Evolutionary conservation across 768 basidiomycete species (phyloP), one percentile per base, ranked within the genome.

Genomic region (Sistotremastrum suecicum): DNA sequence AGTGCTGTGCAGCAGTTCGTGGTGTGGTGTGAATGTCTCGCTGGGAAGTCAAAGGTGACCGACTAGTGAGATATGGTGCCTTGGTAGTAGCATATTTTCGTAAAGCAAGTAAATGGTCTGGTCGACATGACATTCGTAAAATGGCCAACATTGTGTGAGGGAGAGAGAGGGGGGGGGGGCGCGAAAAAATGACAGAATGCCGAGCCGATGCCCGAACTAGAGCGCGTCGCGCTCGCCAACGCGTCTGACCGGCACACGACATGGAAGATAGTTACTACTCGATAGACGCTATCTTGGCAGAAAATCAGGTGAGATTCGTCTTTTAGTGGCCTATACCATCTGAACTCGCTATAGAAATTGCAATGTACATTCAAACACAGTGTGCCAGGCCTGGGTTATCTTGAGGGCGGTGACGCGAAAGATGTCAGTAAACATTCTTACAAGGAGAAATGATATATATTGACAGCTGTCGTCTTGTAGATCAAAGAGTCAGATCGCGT

Each of bases 251-350:
- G 10, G 41, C 10, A 9, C 2, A n/a, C 31, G 8, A 7, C 33
- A 92, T 91, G 89, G 86, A 92, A 48, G 70, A 81, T 56, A 88
- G 92, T 60, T 97, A 97, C 61, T 94, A 85, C 61, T 90, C 86
- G 0, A 75, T 94, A 45, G 86, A 91, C 48, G 75, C 86, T 4
- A 94, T 97, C 53, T 74, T 94, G 29, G 84, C 89, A 10, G 88
- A 90, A 57, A 92, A 92, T 57, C 88, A 90, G 70, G 86, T 79
- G 53, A 40, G 44, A 5, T 31, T 7, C 35, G n/a, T 11, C 9
- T n/a, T 37, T 7, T 29, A 48, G 10, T 5, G 28, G 32, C 37
- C 9, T 38, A 20, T 9, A 42, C 30, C n/a, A 37, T 10, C 11
- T 28, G 32, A 7, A 34, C 29, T 31, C 30, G 39, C 31, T 47